Percentiles rank a stretch among this genome's conserved stretches.
Evolutionary conservation across 1,284 basidiomycete genomes (phyloP).

Genomic region (Blastosporella zonata): DNA sequence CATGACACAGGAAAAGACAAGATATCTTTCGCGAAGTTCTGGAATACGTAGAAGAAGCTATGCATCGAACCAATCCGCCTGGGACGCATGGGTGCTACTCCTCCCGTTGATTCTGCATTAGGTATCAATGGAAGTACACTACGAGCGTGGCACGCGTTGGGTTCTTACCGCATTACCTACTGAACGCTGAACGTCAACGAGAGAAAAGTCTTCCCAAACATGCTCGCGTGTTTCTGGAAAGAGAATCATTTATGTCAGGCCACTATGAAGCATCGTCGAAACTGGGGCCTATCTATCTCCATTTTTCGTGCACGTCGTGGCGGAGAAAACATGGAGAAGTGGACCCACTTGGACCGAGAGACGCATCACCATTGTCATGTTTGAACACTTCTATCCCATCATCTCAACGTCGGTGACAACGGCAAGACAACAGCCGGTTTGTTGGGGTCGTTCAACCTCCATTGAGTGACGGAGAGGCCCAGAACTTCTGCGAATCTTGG

Average conservation of each 20-base stretch:
- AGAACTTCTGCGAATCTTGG: not conserved
- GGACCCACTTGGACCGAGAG: no score
- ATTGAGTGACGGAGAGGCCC: no score
- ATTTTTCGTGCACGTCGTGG: not conserved
- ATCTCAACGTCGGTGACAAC: no score
- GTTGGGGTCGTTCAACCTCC: not conserved
- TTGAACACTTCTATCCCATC: no score
- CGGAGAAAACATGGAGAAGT: not conserved
- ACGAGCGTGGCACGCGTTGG: not conserved
- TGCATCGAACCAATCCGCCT: not conserved
- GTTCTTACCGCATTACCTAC: not conserved
- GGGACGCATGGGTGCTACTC: not conserved
- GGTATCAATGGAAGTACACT: conserved; percentile 1
- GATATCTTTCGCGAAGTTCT: not conserved
- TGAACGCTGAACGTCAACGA: not conserved
- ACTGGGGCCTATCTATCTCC: not conserved
- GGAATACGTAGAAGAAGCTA: not conserved
- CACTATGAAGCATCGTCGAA: not conserved
- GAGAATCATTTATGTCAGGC: not conserved
- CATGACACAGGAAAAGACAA: not conserved
- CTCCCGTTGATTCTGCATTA: not conserved
- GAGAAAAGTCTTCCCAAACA: not conserved
- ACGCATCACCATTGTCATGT: no score
- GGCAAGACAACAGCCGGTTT: not conserved
- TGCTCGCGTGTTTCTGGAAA: not conserved